Evolutionary conservation across 2,329 filamentous ascomycete genomes (phyloP), one percentile per base, ranked within the genome.

Genomic region (Ceratocystis eucalypticola): DNA sequence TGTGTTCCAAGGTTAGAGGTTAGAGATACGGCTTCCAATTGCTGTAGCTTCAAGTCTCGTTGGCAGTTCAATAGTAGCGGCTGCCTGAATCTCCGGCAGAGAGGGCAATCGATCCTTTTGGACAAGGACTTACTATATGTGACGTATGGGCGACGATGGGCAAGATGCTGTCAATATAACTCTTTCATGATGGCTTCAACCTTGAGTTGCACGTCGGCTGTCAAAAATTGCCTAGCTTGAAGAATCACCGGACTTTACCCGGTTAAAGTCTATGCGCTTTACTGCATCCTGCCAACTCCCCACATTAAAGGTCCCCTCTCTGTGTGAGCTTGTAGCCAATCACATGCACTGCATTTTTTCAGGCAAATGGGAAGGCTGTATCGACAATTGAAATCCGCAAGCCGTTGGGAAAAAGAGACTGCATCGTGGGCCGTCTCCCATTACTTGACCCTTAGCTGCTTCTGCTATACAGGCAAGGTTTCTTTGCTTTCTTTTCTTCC

Each of bases 221-320:
- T 33, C 55, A 59, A 59, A 59, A 59, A 59, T 59, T 59, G 55
- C 55, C 55, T n/a, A 59, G 55, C 28, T 59, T 3, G 33, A 59
- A 37, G 55, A 33, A 17, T 33, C 28, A 17, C 55, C 55, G 55
- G 28, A 37, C 17, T 59, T 59, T 59, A 59, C 28, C 55, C 55
- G 55, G 55, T n/a, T 59, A 59, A 37, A 10, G 30, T 8, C 30
- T 17, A 59, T n/a, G 25, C 25, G 5, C 28, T 22, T 3, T 17
- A 7, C 48, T 25, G 15, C 17, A 59, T 33, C 55, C 28, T 12
- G 15, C 6, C 33, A 28, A 10, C 25, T 59, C 55, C 55, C 55
- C 55, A 59, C 55, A 59, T 59, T 33, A 33, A 59, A 33, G 55
- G 55, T 59, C 55, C 55, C 55, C 55, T 57, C 55, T 57, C 55